phyloP scores from a whole-genome alignment of 495 filamentous ascomycete species.

The Podospora pseudopauciseta region DNA sequence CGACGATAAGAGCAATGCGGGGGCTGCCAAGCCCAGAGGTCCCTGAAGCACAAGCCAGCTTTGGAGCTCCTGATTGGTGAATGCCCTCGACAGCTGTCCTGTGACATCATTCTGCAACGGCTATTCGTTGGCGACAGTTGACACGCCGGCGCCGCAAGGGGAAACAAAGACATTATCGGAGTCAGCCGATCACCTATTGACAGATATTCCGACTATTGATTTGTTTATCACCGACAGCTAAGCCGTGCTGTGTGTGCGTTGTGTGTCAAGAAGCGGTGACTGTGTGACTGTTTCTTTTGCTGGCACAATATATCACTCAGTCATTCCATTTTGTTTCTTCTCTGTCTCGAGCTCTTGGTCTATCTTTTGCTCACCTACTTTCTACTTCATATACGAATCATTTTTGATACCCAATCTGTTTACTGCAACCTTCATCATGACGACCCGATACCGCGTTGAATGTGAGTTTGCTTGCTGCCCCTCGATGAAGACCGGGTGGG shows the following conservation, averaged over 20 bases:
- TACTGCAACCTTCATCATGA: constrained; percentile 53
- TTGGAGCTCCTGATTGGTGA: constrained; percentile 10
- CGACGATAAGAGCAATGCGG: background rate
- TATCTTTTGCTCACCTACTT: background rate
- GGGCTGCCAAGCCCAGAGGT: background rate
- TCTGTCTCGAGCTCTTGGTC: background rate
- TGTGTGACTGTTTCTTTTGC: constrained; percentile 9
- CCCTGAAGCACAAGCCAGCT: background rate
- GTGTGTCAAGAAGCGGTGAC: constrained; percentile 18
- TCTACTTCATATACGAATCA: background rate
- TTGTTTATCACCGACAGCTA: background rate
- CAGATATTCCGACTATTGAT: background rate
- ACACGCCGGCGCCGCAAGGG: background rate
- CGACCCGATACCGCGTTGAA: constrained; percentile 86
- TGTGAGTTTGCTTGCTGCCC: constrained; percentile 48
- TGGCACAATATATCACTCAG: background rate
- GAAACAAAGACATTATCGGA: background rate
- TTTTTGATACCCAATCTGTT: background rate
- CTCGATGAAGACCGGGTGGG: background rate
- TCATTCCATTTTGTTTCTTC: background rate
- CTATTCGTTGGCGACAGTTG: constrained; percentile 19
- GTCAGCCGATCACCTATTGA: constrained; percentile 8
- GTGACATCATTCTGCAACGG: constrained; percentile 28
- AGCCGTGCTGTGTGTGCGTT: background rate
- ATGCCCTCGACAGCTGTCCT: constrained; percentile 14